Conservation (phyloP, 1,139 yeast genomes). For the Suhomyces ambrosiae region DNA sequence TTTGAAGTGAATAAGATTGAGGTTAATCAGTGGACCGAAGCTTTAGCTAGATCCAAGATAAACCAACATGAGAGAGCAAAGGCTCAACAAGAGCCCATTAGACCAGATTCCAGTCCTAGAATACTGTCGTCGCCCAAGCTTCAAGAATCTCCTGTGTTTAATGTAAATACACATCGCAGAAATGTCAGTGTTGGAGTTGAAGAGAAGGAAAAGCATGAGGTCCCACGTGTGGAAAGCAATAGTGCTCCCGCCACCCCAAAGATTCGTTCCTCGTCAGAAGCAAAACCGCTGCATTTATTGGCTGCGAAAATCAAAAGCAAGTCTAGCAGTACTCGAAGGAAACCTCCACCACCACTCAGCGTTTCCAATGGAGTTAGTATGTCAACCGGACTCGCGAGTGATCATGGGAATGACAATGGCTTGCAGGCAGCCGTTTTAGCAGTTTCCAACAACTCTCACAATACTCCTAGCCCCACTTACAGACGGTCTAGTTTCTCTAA, state of each 20-base stretch:
- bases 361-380: slow-evolving; percentile 27
- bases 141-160: slow-evolving; percentile 12
- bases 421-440: slow-evolving; percentile 51
- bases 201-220: slow-evolving; percentile 4
- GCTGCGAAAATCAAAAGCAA: slow-evolving; percentile 16
- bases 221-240: neutral
- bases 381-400: slow-evolving; percentile 37
- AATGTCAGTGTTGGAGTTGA: slow-evolving; percentile 3
- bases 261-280: slow-evolving; percentile 4
- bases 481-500: slow-evolving; percentile 44
- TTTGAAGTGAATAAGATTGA: slow-evolving; percentile 62
- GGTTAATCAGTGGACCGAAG: slow-evolving; percentile 57
- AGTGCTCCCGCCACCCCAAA: slow-evolving; percentile 11
- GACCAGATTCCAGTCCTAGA: slow-evolving; percentile 23
- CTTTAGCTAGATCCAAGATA: slow-evolving; percentile 51
- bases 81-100: neutral
- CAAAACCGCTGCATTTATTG: slow-evolving; percentile 14
- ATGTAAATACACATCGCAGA: slow-evolving; percentile 3
- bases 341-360: slow-evolving; percentile 41
- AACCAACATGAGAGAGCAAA: slow-evolving; percentile 46
- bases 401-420: slow-evolving; percentile 11
- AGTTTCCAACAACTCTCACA: slow-evolving; percentile 38
- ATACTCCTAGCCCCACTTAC: slow-evolving; percentile 21
- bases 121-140: slow-evolving; percentile 15
- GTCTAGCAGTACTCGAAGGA: slow-evolving; percentile 26